Base-by-base conservation (phyloP, 352 stramenopile genomes). In the Globisporangium splendens region DNA sequence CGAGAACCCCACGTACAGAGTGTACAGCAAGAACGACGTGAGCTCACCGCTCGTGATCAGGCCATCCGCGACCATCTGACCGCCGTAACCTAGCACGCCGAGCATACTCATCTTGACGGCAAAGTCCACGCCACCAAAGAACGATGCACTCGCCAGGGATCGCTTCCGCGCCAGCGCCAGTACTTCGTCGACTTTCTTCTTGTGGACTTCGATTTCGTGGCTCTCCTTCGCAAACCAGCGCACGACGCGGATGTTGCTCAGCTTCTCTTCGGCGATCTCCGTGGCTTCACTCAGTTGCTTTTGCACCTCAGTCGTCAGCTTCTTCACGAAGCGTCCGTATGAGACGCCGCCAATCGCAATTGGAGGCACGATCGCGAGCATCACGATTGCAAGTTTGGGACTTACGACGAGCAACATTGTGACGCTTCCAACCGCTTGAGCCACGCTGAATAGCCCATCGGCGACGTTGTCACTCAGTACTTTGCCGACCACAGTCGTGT, bases 21-120 rank as follows among this genome's bases (percentile, higher is more conserved):
- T 93, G 68, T 98, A 98, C 57, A 97, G 81, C 56, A 98, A 65
- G 73, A 98, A 98, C 1, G 91, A 94, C 18, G 91, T 97, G 31
- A 98, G 80, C 31, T 93, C 81, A n/a, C 93, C 95, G 28, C 90
- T 79, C 0, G 86, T 96, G 47, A 98, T 73, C 43, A 88, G 59
- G 0, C 78, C 86, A 14, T 92, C 71, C 15, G 85, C 74, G 12
- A 98, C 93, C 70, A 98, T 88, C 58, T 90, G 79, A 8, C 94
- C 96, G 17, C 93, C 95, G 68, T 97, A 98, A 57, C 91, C 93
- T 17, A 98, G 77, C 50, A 96, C 84, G 2, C 81, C 86, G 7
- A 98, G 76, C 69, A 97, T 88, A 50, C 83, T 91, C 66, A 96
- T 86, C 64, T 96, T 95, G 15, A 92, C 77, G 18, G 79, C 73